Percentiles rank a stretch among this genome's conserved stretches.
Evolutionary conservation across 331 rosid genomes (phyloP).

Genomic region (Malus hybrid): DNA sequence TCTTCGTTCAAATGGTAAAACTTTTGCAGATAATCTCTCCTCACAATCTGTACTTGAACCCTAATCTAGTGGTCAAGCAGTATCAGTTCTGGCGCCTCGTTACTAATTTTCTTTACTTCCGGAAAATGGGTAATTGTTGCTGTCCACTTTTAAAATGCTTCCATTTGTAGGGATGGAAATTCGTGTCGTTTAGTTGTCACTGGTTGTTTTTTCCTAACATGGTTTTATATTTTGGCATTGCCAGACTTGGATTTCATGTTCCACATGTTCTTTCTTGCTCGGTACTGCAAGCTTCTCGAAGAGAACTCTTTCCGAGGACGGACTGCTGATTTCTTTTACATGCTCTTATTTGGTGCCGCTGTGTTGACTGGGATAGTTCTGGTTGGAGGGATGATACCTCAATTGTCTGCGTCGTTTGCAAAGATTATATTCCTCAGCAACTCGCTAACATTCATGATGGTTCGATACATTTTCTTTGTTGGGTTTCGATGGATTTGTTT

Average conservation of each 20-base stretch:
- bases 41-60: slow-evolving; percentile 78
- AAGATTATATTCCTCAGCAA: slow-evolving; percentile 91
- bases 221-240: slow-evolving; percentile 13
- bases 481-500: background rate
- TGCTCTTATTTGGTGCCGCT: slow-evolving; percentile 88
- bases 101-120: slow-evolving; percentile 85
- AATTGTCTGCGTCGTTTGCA: slow-evolving; percentile 74
- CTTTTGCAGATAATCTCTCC: slow-evolving; percentile 83
- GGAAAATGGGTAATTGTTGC: slow-evolving; percentile 67
- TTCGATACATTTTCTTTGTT: slow-evolving; percentile 13
- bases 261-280: slow-evolving; percentile 98
- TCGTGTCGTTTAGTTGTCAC: background rate
- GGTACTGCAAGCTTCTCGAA: slow-evolving; percentile 97
- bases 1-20: background rate
- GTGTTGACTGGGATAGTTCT: slow-evolving; percentile 88
- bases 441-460: slow-evolving; percentile 97
- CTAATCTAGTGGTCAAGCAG: slow-evolving; percentile 73
- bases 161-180: background rate
- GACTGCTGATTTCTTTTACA: slow-evolving; percentile 95
- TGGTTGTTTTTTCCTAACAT: slow-evolving; percentile 7
- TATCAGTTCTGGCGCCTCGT: slow-evolving; percentile 91
- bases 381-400: slow-evolving; percentile 97
- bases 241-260: slow-evolving; percentile 96
- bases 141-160: background rate
- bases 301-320: slow-evolving; percentile 98